Evolutionary conservation across 2,329 filamentous ascomycete species (phyloP), one percentile per base, ranked within the genome.

Genomic region (Fusarium tuaranense): DNA sequence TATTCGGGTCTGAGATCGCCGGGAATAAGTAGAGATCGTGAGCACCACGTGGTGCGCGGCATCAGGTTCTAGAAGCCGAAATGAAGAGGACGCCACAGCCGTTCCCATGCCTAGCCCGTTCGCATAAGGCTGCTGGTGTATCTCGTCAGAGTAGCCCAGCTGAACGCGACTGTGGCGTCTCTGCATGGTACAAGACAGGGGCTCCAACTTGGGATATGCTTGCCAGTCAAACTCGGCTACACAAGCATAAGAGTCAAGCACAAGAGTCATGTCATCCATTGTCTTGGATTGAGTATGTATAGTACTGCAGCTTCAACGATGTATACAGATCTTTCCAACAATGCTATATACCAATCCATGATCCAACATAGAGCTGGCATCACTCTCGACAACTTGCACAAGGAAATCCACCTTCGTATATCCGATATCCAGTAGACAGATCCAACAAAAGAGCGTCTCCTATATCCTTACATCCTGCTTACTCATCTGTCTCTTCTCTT

Each of bases 341-440:
- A 32, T 55, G 51, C 34, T 55, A 55, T 55, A 55, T 32, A 55
- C 27, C 7, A 7, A 55, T 55, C 51, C 51, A 55, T 9, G 12
- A 55, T 6, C 48, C 27, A 25, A 46, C 6, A 46, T 22, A 46
- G 13, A 46, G n/a, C 13, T 46, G 8, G 13, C 10, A 30, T 30
- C 16, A 1, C 10, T 25, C 48, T 53, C 48, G 48, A 30, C 18
- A 51, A 16, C 48, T n/a, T 13, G 16, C 16, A 51, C 16, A 20
- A 34, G 27, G 18, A 20, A 55, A 55, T 16, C 18, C 27, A 70
- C 59, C 30, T 48, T 25, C 41, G 36, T 73, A 64, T 75, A 41
- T 67, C 69, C 51, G 46, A 32, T 34, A 46, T 30, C n/a, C 22
- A 36, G 46, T 63, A 57, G 36, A 69, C 36, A 55, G 59, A n/a